A percentile compares a stretch with the other conserved stretches of the same genome.
phyloP scores from a whole-genome alignment of 179 eudicot genomes.

The Carnegiea gigantea region DNA sequence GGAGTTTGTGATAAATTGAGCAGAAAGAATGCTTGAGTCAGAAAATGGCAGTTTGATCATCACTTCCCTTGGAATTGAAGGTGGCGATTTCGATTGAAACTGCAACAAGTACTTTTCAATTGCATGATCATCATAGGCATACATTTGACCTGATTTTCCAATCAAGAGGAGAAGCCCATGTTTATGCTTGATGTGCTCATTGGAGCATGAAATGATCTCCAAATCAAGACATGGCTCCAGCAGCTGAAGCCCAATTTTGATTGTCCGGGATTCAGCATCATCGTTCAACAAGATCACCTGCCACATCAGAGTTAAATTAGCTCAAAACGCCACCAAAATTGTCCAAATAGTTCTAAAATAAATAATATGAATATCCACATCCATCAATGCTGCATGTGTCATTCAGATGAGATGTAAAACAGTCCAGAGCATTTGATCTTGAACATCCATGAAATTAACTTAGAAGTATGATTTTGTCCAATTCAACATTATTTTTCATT shows the following conservation, averaged over 20 bases:
- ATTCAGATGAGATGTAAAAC: neutral
- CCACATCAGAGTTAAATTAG: conserved; percentile 15
- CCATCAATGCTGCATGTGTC: neutral
- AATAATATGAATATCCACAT: conserved; percentile 7
- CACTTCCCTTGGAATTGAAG: conserved; percentile 71
- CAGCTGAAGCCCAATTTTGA: conserved; percentile 74
- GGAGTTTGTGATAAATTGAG: conserved; percentile 57
- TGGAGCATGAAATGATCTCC: conserved; percentile 54
- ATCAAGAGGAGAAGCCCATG: conserved; percentile 63
- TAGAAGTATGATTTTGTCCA: neutral
- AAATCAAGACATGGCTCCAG: conserved; percentile 68
- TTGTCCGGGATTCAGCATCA: conserved; percentile 72
- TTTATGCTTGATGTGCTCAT: conserved; percentile 57
- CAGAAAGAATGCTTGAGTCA: conserved; percentile 57
- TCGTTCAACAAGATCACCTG: conserved; percentile 87
- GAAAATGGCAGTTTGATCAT: conserved; percentile 65
- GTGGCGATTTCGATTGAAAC: conserved; percentile 60
- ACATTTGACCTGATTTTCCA: conserved; percentile 70
- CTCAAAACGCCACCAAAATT: neutral
- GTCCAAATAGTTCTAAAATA: conserved; percentile 8
- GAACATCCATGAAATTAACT: neutral
- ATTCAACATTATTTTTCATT: neutral
- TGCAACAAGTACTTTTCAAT: conserved; percentile 79
- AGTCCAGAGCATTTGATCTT: neutral
- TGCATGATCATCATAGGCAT: conserved; percentile 71